Conservation (phyloP, 768 basidiomycete genomes). For the Podaxis pistillaris region DNA sequence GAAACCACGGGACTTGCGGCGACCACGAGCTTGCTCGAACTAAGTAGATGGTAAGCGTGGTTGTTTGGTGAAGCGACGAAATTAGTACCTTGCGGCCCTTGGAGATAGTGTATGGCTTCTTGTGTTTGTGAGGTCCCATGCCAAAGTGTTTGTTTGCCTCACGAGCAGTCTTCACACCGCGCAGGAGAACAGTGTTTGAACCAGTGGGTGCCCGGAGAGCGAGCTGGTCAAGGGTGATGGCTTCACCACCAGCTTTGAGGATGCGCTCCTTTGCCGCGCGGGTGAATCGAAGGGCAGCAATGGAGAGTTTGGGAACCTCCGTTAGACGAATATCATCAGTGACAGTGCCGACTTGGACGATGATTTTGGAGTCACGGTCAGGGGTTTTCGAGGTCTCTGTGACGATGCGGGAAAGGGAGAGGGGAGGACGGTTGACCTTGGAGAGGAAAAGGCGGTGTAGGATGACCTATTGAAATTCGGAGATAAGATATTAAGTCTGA, state of each 20-base stretch:
- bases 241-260: constrained; percentile 92
- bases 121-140: constrained; percentile 97
- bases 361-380: constrained; percentile 74
- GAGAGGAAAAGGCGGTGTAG: constrained; percentile 97
- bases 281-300: constrained; percentile 96
- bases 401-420: constrained; percentile 90
- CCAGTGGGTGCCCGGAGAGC: constrained; percentile 94
- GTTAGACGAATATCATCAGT: constrained; percentile 92
- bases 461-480: constrained; percentile 57
- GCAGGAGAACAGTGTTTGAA: constrained; percentile 88
- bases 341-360: constrained; percentile 89
- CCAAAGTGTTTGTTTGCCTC: constrained; percentile 99
- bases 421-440: constrained; percentile 94
- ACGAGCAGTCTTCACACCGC: constrained; percentile 89
- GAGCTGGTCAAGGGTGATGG: constrained; percentile 93
- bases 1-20: constrained; percentile 97
- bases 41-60: constrained; percentile 23
- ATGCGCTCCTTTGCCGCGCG: constrained; percentile 92
- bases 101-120: constrained; percentile 93
- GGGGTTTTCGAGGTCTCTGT: constrained; percentile 71
- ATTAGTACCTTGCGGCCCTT: constrained; percentile 87
- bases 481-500: constrained; percentile 9
- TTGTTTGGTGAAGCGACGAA: not conserved
- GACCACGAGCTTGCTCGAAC: constrained; percentile 98
- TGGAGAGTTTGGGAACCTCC: constrained; percentile 83